Base-by-base conservation (phyloP, 106 monocot species). In the Dioscorea dumetorum region DNA sequence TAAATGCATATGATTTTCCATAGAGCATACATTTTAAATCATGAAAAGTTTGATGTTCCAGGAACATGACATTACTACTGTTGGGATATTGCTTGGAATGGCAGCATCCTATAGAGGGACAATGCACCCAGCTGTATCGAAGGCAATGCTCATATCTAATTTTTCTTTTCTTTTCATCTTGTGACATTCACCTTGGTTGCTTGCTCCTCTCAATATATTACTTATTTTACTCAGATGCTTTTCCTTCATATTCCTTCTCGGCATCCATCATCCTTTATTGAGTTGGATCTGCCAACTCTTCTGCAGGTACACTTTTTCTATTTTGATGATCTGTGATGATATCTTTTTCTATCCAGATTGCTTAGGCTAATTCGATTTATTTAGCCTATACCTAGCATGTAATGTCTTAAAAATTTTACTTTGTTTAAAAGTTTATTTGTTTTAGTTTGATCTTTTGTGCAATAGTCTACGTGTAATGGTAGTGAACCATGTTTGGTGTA, bases 41-140 rank as follows among this genome's bases (percentile, higher is more conserved):
- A 7, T 67, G 49, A 48, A 67, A n/a, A 12, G 17, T 2, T 57
- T 69, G 4, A 51, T 56, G 14, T 57, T 57, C 33, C 41, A 97
- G 95, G 86, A 91, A 69, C 88, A 97, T 75, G 95, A 97, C 50
- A 77, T 77, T 60, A 88, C 88, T 61, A 97, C 86, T 58, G 80
- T 88, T 57, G 88, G 82, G 23, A 18, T 97, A 63, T 70, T 97
- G 69, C 95, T 97, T 76, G 95, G 95, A 2, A 63, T 88, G 41
- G 88, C 88, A 48, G 86, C 88, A 64, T 97, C 95, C 49, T 64
- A 89, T 69, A 84, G 95, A 64, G 95, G 95, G 48, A 86, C 91
- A 61, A 91, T 97, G 88, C 64, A 97, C 50, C 91, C 91, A 20
- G 84, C 78, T 70, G 69, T 97, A 78, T 91, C 91, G 11, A 97